Evolutionary conservation across 106 monocot species (phyloP), one percentile per base, ranked within the genome.

Genomic region (Dendrobium chrysotoxum): DNA sequence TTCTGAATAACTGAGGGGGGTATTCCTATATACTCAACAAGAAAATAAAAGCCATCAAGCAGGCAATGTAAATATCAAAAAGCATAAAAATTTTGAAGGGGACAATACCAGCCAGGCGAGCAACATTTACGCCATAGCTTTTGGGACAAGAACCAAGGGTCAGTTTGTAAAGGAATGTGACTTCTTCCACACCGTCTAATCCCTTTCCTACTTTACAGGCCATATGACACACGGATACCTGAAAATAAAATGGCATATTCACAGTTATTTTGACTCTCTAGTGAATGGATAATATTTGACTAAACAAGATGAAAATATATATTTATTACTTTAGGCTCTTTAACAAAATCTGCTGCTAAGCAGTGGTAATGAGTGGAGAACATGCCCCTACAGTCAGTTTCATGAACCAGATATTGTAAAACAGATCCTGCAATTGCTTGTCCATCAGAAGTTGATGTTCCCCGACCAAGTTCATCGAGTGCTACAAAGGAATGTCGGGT

Each of bases 101-200:
- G 1, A 16, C 40, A 40, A 76, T 84, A 98, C 97, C 97, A 80
- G 97, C 97, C 78, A 98, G 81, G n/a, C 88, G 90, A 54, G 97
- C 97, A 82, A 98, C 94, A 88, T 98, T 98, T 71, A 94, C 91
- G 85, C 97, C 97, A 82, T 92, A 98, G 81, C 97, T 98, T 88
- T 92, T 92, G 67, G 97, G 94, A 79, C 97, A 98, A 68, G 92
- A 88, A 78, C 97, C 94, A 70, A 88, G 81, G 39, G 89, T 84
- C 41, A 98, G 67, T 39, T 83, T 89, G 79, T 98, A 98, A 28
- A 98, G 92, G 80, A 98, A 98, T 41, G 92, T 89, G 26, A 98
- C 94, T 84, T 94, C 88, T 85, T 98, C 94, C 72, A 88, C 54
- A 35, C 88, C 97, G 67, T 75, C 83, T 66, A 78, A 47, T 38